Base-by-base conservation (phyloP, 306 rosid genomes). In the Quercus agrifolia region DNA sequence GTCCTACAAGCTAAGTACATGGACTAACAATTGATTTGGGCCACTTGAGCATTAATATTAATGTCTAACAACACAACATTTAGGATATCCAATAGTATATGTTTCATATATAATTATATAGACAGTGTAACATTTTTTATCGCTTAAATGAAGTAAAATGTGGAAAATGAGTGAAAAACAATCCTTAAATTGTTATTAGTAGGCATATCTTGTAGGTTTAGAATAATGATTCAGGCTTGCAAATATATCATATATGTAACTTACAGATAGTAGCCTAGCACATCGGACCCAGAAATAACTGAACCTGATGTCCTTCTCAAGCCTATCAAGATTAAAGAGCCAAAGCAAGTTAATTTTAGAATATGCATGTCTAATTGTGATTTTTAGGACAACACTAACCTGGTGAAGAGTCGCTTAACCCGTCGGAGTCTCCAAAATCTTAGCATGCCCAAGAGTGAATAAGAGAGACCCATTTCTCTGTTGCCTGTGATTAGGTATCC, bases 241-340 rank as follows among this genome's bases (percentile, higher is more conserved):
- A 49, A 49, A 2, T 38, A 8, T 8, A 38, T 38, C 11, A 38
- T 55, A 72, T 71, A 62, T 33, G 44, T 56, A 38, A 91, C 95
- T 81, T 86, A 92, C 99, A 70, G 77, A 86, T 61, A 92, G 80
- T 78, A 95, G 98, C 84, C 90, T 91, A 18, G 93, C 88, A 76
- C 99, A 91, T 80, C 98, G 84, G 76, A 91, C 83, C 90, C 87
- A 91, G 59, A 95, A 92, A 81, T 95, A 95, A 88, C 76, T 95
- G 86, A 95, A 92, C 79, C 99, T 91, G 84, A 92, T 92, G 83
- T 95, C 99, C 85, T 95, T 95, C 87, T 95, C 99, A 67, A 94
- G 97, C 93, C 98, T 94, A 87, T 17, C 46, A 81, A 81, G 66
- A 74, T 54, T n/a, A 75, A 1, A 71, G 2, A 76, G 77, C 6